Conservation (phyloP, 1,284 basidiomycete genomes). For the Phlebopus sp. region DNA sequence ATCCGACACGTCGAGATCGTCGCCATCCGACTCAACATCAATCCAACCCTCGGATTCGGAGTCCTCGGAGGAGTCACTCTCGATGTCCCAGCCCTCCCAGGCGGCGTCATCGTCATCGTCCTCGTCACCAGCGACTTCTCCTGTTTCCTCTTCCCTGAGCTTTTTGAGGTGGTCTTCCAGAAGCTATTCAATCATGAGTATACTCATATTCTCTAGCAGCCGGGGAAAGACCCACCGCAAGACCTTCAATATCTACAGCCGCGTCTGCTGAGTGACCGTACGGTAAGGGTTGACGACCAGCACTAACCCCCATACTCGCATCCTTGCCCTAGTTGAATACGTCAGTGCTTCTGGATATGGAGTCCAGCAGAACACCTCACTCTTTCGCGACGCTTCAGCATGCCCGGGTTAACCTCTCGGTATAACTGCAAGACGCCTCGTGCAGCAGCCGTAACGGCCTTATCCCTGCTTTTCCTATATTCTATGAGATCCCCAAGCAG, state of each 20-base stretch:
- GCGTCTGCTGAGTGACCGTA: constrained; percentile 79
- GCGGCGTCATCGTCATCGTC: constrained; percentile 71
- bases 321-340: constrained; percentile 68
- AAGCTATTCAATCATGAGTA: constrained; percentile 46
- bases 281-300: constrained; percentile 64
- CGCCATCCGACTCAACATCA: constrained; percentile 74
- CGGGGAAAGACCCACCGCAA: constrained; percentile 54
- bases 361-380: constrained; percentile 38
- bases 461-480: constrained; percentile 94
- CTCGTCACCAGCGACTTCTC: constrained; percentile 49
- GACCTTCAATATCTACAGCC: constrained; percentile 87
- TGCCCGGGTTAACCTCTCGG: constrained; percentile 91
- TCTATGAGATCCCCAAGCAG: constrained; percentile 90
- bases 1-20: constrained; percentile 77
- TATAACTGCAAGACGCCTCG: constrained; percentile 90
- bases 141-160: constrained; percentile 64
- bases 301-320: constrained; percentile 69
- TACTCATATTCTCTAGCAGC: neutral
- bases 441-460: constrained; percentile 87
- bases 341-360: neutral
- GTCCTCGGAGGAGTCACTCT: constrained; percentile 61
- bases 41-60: constrained; percentile 83
- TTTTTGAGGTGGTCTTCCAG: constrained; percentile 83
- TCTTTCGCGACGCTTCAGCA: constrained; percentile 88
- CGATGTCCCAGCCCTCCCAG: constrained; percentile 92